Conservation (phyloP, 257 asterid species). For the Verbena officinalis region DNA sequence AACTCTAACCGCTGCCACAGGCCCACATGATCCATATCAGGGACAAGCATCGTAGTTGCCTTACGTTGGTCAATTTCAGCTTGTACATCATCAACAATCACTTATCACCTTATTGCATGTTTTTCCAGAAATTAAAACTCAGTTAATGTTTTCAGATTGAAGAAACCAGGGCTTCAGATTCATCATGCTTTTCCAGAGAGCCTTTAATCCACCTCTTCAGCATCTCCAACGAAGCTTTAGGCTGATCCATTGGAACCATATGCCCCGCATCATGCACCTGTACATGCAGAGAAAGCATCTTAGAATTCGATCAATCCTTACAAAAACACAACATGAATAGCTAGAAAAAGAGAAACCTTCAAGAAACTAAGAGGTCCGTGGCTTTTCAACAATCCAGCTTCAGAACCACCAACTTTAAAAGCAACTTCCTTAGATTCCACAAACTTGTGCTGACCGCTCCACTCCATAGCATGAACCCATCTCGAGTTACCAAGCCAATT, state of each 20-base stretch:
- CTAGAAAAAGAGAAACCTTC: conserved; percentile 44
- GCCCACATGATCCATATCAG: no score
- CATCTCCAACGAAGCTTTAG: conserved; percentile 70
- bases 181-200: conserved; percentile 33
- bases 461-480: conserved; percentile 84
- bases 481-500: conserved; percentile 76
- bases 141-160: conserved; percentile 36
- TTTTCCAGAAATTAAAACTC: not conserved
- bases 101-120: no score
- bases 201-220: conserved; percentile 61
- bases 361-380: conserved; percentile 75
- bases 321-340: not conserved
- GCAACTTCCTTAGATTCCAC: conserved; percentile 46
- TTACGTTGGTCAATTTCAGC: no score
- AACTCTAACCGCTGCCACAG: no score
- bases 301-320: not conserved
- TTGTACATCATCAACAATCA: no score
- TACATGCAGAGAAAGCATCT: not conserved
- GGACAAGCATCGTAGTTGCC: no score
- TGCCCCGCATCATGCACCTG: conserved; percentile 84
- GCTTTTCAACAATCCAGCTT: conserved; percentile 60
- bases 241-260: conserved; percentile 87
- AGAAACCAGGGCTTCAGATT: conserved; percentile 44
- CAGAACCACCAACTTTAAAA: conserved; percentile 54
- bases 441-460: conserved; percentile 67